A percentile compares a stretch with the other conserved stretches of the same genome.
phyloP scores from a whole-genome alignment of 345 rosid genomes.

The Salix viminalis region DNA sequence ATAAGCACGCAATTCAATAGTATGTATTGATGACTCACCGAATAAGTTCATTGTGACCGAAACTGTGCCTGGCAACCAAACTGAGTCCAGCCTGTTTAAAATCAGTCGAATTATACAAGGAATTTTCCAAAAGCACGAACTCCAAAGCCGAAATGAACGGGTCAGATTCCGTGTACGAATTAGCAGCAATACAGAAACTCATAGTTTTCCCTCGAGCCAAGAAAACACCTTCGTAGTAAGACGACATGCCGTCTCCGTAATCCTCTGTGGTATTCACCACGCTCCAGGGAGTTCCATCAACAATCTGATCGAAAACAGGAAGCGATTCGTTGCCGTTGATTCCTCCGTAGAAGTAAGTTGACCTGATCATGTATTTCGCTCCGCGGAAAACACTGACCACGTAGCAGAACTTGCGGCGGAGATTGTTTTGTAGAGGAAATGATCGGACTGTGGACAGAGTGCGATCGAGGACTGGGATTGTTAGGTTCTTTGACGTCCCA shows the following conservation, averaged over 20 bases:
- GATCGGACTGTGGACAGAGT: slow-evolving; percentile 71
- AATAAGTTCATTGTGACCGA: slow-evolving; percentile 56
- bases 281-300: slow-evolving; percentile 83
- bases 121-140: slow-evolving; percentile 49
- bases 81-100: slow-evolving; percentile 42
- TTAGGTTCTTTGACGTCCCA: slow-evolving; percentile 48
- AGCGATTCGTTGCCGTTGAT: slow-evolving; percentile 55
- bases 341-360: slow-evolving; percentile 80
- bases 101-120: slow-evolving; percentile 69
- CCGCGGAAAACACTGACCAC: slow-evolving; percentile 46
- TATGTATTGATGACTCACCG: slow-evolving; percentile 31
- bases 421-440: slow-evolving; percentile 46
- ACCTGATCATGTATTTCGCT: slow-evolving; percentile 59
- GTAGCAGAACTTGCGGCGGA: slow-evolving; percentile 64
- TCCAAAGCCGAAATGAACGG: slow-evolving; percentile 90
- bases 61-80: slow-evolving; percentile 71
- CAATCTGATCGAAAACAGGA: slow-evolving; percentile 87
- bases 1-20: neutral
- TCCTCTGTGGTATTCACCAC: slow-evolving; percentile 73
- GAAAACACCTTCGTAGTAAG: slow-evolving; percentile 80
- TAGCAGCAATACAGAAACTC: slow-evolving; percentile 66
- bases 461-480: slow-evolving; percentile 21
- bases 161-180: slow-evolving; percentile 65
- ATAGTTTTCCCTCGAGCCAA: slow-evolving; percentile 63
- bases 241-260: slow-evolving; percentile 41